Conservation (phyloP, 1,284 basidiomycete genomes). For the Cryptococcus sp. region DNA sequence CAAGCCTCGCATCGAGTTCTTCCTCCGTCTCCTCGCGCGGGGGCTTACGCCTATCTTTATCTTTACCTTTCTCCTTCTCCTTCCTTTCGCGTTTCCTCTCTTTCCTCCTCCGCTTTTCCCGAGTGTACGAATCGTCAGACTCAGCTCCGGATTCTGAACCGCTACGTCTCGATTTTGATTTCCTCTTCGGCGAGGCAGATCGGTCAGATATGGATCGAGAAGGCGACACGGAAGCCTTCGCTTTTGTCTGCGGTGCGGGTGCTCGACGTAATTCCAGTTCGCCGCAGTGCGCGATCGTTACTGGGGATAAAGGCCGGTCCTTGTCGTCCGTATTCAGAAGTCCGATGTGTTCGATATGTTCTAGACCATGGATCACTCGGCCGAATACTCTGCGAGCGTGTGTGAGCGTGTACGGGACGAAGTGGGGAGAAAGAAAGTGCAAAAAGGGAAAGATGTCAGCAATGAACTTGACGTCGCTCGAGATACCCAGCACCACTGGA, state of each 20-base stretch:
- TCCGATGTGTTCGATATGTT: slow-evolving; percentile 55
- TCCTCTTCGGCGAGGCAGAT: slow-evolving; percentile 22
- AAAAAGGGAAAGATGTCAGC: not conserved
- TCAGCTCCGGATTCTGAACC: slow-evolving; percentile 11
- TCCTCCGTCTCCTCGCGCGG: slow-evolving; percentile 42
- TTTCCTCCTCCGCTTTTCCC: slow-evolving; percentile 18
- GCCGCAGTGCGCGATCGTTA: slow-evolving; percentile 77
- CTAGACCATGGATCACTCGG: slow-evolving; percentile 55
- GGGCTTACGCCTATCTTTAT: slow-evolving; percentile 9
- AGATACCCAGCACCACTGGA: not conserved
- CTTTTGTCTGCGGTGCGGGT: slow-evolving; percentile 19
- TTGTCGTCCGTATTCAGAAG: slow-evolving; percentile 51
- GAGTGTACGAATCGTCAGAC: slow-evolving; percentile 23
- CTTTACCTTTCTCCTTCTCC: slow-evolving; percentile 12
- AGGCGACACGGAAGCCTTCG: slow-evolving; percentile 12
- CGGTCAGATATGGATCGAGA: slow-evolving; percentile 14
- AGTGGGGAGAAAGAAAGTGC: not conserved
- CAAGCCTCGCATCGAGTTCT: slow-evolving; percentile 53
- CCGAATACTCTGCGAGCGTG: slow-evolving; percentile 51
- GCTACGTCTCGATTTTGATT: slow-evolving; percentile 9
- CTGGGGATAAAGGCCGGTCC: slow-evolving; percentile 66
- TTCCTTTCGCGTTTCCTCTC: slow-evolving; percentile 18
- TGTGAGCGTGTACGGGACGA: not conserved
- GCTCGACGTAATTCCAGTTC: slow-evolving; percentile 72
- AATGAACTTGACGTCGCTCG: too few relatives aligned